These are phyloP conservation scores for Sclerotinia sclerotiorum DNA, from an alignment of 2,329 filamentous ascomycete genomes.

Conservation along the genomic window DNA sequence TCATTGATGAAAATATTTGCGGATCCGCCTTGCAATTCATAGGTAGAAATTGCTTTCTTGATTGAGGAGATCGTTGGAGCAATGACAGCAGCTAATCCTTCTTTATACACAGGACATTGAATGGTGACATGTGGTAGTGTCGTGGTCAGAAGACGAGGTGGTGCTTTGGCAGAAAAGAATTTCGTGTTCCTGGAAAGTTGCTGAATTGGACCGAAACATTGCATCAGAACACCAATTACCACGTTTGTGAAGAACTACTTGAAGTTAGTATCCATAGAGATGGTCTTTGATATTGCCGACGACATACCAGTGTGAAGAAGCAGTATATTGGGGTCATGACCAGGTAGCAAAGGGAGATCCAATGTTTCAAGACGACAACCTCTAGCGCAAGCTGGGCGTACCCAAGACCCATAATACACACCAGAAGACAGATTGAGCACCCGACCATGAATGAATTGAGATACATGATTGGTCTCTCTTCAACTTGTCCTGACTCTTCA, in stretches of 20 bases:
- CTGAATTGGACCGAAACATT: slow-evolving; percentile 72
- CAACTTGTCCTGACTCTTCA: slow-evolving; percentile 69
- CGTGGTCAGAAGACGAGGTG: slow-evolving; percentile 56
- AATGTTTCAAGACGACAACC: slow-evolving; percentile 62
- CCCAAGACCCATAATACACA: slow-evolving; percentile 65
- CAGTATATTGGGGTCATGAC: slow-evolving; percentile 68
- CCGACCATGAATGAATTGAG: slow-evolving; percentile 68
- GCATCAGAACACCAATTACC: slow-evolving; percentile 71
- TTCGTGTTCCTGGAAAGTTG: slow-evolving; percentile 75
- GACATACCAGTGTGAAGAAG: slow-evolving; percentile 65
- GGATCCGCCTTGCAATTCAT: slow-evolving; percentile 74
- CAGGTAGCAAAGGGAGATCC: slow-evolving; percentile 63
- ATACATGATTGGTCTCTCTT: slow-evolving; percentile 65
- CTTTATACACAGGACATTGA: slow-evolving; percentile 87
- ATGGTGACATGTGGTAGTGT: slow-evolving; percentile 74
- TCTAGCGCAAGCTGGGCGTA: slow-evolving; percentile 70
- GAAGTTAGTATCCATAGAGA: not conserved
- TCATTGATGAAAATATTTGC: slow-evolving; percentile 78
- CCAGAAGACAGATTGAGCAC: slow-evolving; percentile 64
- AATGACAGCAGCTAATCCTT: slow-evolving; percentile 73
- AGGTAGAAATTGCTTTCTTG: slow-evolving; percentile 74
- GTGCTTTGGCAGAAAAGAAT: slow-evolving; percentile 75
- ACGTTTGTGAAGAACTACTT: slow-evolving; percentile 69
- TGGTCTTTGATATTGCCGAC: not conserved
- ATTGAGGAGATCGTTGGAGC: slow-evolving; percentile 74